These are phyloP conservation scores for Ensete ventricosum DNA, from an alignment of 176 grass and related monocot species.

Conservation along the genomic window DNA sequence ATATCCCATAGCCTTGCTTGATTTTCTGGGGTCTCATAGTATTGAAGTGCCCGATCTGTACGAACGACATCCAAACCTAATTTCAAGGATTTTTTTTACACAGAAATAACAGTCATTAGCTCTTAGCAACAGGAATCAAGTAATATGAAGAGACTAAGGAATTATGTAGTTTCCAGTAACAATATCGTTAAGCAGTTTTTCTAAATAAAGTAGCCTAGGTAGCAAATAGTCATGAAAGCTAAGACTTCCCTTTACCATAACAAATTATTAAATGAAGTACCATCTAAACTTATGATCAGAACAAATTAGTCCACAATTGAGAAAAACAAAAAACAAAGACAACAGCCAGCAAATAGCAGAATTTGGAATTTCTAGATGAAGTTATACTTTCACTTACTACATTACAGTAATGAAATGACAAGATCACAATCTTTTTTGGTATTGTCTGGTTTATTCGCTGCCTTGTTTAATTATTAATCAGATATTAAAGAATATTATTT, in stretches of 20 bases:
- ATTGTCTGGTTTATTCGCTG: neutral
- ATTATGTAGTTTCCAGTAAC: neutral
- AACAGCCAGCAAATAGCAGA: neutral
- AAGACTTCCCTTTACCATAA: neutral
- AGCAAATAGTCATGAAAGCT: neutral
- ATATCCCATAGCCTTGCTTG: slow-evolving; percentile 81
- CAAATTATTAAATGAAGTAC: neutral
- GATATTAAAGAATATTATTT: too few species aligned
- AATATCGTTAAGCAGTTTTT: too few species aligned
- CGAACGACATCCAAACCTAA: slow-evolving; percentile 87
- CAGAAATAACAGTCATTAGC: neutral
- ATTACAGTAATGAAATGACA: neutral
- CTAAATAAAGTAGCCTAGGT: too few species aligned
- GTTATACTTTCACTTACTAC: neutral
- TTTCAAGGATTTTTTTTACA: slow-evolving; percentile 3
- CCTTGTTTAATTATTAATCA: neutral
- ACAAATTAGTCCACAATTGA: neutral
- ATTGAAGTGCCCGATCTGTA: slow-evolving; percentile 77
- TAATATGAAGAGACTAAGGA: neutral
- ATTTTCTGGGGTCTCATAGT: slow-evolving; percentile 76
- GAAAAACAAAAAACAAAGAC: neutral
- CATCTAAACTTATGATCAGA: neutral
- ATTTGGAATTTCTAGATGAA: neutral
- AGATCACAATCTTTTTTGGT: neutral
- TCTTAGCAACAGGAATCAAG: neutral